Evolutionary conservation across 1,139 yeast species (phyloP).

Genomic region (Debaryomyces udenii): DNA sequence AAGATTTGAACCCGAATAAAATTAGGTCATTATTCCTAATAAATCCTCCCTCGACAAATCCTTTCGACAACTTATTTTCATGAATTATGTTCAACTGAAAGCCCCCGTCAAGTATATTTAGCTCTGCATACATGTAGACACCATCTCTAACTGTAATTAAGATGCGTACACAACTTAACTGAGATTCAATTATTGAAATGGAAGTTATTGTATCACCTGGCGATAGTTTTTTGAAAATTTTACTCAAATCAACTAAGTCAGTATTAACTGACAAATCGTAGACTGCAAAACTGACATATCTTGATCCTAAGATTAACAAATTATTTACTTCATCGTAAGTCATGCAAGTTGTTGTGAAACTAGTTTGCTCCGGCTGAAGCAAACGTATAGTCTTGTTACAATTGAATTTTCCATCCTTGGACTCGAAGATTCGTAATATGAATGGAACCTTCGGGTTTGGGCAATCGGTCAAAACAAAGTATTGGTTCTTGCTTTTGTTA

Average conservation of each 20-base stretch:
- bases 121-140: constrained; percentile 44
- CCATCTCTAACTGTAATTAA: constrained; percentile 69
- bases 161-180: constrained; percentile 20
- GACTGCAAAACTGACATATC: constrained; percentile 66
- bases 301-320: constrained; percentile 66
- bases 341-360: constrained; percentile 63
- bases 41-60: constrained; percentile 77
- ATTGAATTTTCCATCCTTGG: constrained; percentile 17
- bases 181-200: constrained; percentile 39
- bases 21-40: constrained; percentile 53
- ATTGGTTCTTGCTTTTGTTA: constrained; percentile 21
- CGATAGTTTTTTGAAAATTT: constrained; percentile 54
- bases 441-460: constrained; percentile 68
- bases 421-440: constrained; percentile 42
- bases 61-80: constrained; percentile 68
- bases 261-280: constrained; percentile 41
- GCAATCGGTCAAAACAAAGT: constrained; percentile 57
- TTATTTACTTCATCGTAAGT: constrained; percentile 40
- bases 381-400: constrained; percentile 23
- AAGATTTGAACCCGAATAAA: constrained; percentile 81
- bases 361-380: constrained; percentile 44
- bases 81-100: constrained; percentile 43
- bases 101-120: constrained; percentile 18
- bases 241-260: constrained; percentile 23
- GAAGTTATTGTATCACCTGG: constrained; percentile 80